phyloP scores from a whole-genome alignment of 306 rosid genomes.

The cucumber (Cucumis sativus) region Cucumber_9930_V3 NC_026660.2:23578001-23578500 shows the following conservation, averaged over 20 bases:
- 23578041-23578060: no score
- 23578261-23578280: neutral
- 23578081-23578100: no score
- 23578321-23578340: neutral
- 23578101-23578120: no score
- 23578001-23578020: no score
- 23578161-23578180: no score
- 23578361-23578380: neutral
- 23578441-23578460: no score
- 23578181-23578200: fast-evolving
- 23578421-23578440: neutral
- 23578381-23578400: neutral
- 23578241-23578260: neutral
- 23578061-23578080: neutral
- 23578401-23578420: neutral
- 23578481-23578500: neutral
- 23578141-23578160: no score
- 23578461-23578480: neutral
- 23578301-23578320: neutral
- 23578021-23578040: no score
- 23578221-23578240: neutral
- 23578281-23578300: neutral
- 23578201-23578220: neutral
- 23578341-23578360: neutral
- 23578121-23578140: no score